A percentile compares a stretch with the other conserved stretches of the same genome.
Evolutionary conservation across 495 filamentous ascomycete genomes (phyloP).

Genomic region (Neurospora pannonica): DNA sequence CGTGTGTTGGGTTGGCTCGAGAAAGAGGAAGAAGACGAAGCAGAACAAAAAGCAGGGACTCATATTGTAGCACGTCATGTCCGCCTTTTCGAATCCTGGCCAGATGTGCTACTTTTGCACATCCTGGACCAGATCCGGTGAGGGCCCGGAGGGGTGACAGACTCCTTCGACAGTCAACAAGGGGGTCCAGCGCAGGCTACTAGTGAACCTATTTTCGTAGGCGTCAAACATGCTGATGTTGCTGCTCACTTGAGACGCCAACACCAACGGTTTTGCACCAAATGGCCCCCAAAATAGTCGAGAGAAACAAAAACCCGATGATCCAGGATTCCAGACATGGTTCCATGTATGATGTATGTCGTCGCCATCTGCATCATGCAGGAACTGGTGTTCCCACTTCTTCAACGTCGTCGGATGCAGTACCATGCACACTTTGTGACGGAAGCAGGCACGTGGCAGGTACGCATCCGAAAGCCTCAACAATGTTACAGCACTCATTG

Average conservation of each 20-base stretch:
- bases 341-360: neutral
- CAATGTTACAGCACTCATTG: neutral
- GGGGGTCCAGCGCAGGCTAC: neutral
- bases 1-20: neutral
- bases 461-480: neutral
- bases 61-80: neutral
- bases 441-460: neutral
- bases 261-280: neutral
- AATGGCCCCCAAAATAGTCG: neutral
- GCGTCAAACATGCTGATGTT: neutral
- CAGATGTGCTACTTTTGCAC: neutral
- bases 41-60: neutral
- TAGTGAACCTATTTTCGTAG: neutral
- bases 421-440: neutral
- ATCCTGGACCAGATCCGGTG: neutral
- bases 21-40: neutral
- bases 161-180: neutral
- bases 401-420: neutral
- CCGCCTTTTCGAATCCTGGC: neutral
- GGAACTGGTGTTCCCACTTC: neutral
- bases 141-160: neutral
- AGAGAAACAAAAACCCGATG: neutral
- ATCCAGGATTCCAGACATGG: neutral
- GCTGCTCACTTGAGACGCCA: neutral
- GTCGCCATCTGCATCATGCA: neutral